phyloP scores from a whole-genome alignment of 192 early-diverging fungal species.

The Thamnidium elegans region DNA sequence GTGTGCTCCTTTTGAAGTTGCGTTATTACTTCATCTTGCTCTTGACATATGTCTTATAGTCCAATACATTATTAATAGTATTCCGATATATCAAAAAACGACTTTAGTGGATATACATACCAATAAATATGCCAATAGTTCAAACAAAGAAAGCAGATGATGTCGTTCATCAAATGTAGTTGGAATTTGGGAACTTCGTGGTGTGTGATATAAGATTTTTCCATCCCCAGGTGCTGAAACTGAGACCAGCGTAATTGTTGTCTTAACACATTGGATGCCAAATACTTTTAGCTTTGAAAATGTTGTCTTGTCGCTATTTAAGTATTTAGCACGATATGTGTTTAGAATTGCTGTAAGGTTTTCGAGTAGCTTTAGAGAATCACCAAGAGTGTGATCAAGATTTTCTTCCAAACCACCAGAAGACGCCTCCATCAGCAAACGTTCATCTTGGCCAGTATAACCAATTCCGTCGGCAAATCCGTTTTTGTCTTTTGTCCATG shows the following conservation, averaged over 20 bases:
- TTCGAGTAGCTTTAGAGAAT: slow-evolving; percentile 1
- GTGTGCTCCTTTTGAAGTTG: slow-evolving; percentile 11
- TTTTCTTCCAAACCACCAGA: slow-evolving; percentile 7
- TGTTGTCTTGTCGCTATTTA: slow-evolving; percentile 7
- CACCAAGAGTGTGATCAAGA: slow-evolving; percentile 18
- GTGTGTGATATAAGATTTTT: slow-evolving; percentile 8
- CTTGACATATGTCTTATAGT: slow-evolving; percentile 5
- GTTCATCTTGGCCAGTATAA: slow-evolving; percentile 14
- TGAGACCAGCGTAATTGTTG: not conserved
- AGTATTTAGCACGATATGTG: slow-evolving; percentile 5
- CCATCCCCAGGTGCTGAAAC: slow-evolving; percentile 3
- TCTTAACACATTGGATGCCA: slow-evolving; percentile 6
- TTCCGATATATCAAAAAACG: not conserved
- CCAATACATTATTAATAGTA: not conserved
- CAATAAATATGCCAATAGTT: not conserved
- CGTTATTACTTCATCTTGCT: slow-evolving; percentile 14
- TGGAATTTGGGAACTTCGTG: slow-evolving; percentile 4
- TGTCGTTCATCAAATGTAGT: slow-evolving; percentile 12
- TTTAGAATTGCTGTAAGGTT: slow-evolving; percentile 4
- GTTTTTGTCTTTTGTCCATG: slow-evolving; percentile 16
- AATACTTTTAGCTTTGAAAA: slow-evolving; percentile 11
- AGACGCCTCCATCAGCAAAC: slow-evolving; percentile 10
- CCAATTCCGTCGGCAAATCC: slow-evolving; percentile 7
- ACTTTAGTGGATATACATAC: slow-evolving; percentile 6
- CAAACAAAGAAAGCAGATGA: not conserved